Base-by-base conservation (phyloP, 306 rosid species). In the Sicyos baderoa region DNA sequence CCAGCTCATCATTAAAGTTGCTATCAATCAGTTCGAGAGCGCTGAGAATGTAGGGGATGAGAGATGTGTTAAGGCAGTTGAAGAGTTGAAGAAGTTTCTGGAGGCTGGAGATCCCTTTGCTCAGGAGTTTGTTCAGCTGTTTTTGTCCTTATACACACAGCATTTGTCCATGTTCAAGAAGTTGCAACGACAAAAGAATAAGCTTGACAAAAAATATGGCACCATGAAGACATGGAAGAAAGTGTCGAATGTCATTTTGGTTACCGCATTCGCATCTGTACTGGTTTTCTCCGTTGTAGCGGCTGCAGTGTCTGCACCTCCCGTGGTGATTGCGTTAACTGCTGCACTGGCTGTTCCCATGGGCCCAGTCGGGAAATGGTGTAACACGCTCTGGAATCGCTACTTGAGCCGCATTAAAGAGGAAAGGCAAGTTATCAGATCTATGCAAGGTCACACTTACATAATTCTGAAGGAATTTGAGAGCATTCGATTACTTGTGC, bases 321-420 rank as follows among this genome's bases (percentile, higher is more conserved):
- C 98, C 0, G 82, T 93, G 44, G 77, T 88, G 4, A 80, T 84
- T 10, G 97, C 98, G 42, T 27, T 93, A 75, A 87, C 88, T 1
- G 88, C 83, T 23, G 94, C 94, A 53, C 54, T 93, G 81, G 77
- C 90, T 59, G 85, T 93, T 76, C 96, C 97, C 0, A 64, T 93
- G 27, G 97, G 94, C 13, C 83, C 98, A 0, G 87, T 89, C 19
- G 98, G 98, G 66, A 93, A 89, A 80, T 93, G 97, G 98, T 87
- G 91, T 56, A 82, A 87, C 78, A 79, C 83, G 4, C 83, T 89
- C 19, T 89, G 89, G 85, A 85, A 54, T 40, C 72, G 79, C 35
- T 89, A 86, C 49, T 87, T 80, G 78, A 83, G 71, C 7, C 76
- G 74, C 29, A 58, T 89, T 17, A 86, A 75, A 71, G 82, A 77